Conservation (phyloP, 805 yeast genomes). For the Schwanniomyces polymorphus region DNA sequence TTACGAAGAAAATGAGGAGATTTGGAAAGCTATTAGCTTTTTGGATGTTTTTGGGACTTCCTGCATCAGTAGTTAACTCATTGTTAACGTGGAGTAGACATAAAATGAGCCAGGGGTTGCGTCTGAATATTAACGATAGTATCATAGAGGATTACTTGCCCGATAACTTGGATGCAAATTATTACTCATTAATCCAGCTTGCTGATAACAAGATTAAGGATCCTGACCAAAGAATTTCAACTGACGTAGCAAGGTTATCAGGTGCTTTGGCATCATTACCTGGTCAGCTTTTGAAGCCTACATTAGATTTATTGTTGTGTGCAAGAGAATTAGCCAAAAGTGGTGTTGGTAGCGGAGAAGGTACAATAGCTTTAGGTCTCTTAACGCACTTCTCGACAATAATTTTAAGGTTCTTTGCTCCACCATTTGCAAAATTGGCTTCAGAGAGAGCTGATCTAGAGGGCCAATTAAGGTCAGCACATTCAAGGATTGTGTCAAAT, state of each 20-base stretch:
- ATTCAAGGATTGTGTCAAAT: conserved; percentile 75
- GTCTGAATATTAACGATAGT: conserved; percentile 62
- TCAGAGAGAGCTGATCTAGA: conserved; percentile 76
- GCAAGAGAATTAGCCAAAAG: conserved; percentile 70
- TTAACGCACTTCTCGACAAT: conserved; percentile 80
- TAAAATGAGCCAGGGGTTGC: conserved; percentile 56
- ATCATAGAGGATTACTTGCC: conserved; percentile 74
- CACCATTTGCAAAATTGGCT: conserved; percentile 83
- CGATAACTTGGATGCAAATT: conserved; percentile 63
- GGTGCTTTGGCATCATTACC: conserved; percentile 72
- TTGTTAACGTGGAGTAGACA: conserved; percentile 61
- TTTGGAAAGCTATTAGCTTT: conserved; percentile 62
- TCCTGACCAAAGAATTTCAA: conserved; percentile 82
- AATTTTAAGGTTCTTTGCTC: conserved; percentile 72
- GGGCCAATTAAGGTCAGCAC: conserved; percentile 80
- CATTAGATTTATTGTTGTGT: conserved; percentile 74
- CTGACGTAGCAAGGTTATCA: conserved; percentile 75
- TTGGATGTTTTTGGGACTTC: conserved; percentile 86
- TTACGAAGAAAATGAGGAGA: conserved; percentile 62
- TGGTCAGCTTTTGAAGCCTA: conserved; percentile 81
- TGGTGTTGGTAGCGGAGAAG: conserved; percentile 74
- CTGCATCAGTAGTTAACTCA: conserved; percentile 80
- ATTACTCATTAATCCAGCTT: conserved; percentile 69
- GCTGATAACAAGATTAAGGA: conserved; percentile 55
- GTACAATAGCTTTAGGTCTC: conserved; percentile 73